These are phyloP conservation scores for Endotrypanum monterogeii DNA, from an alignment of 208 protist genomes.

Conservation along the genomic window DNA sequence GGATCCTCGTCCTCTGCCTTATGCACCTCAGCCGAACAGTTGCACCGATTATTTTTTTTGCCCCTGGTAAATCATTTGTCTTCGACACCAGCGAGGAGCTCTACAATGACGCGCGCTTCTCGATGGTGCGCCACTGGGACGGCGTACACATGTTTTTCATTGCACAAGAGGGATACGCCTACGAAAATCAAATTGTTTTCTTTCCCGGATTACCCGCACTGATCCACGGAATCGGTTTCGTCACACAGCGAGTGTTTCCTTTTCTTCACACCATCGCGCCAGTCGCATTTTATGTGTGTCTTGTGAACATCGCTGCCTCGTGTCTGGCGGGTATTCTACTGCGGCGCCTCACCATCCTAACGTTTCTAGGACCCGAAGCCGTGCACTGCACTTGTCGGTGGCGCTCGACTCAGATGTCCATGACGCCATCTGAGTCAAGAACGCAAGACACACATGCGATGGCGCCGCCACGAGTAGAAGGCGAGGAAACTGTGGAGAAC, in stretches of 20 bases:
- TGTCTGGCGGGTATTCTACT: slow-evolving; percentile 50
- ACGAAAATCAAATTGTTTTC: slow-evolving; percentile 72
- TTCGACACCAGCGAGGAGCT: slow-evolving; percentile 62
- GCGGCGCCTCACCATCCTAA: slow-evolving; percentile 56
- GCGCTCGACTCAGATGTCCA: neutral
- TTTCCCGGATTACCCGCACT: slow-evolving; percentile 69
- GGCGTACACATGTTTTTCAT: slow-evolving; percentile 80
- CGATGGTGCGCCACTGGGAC: slow-evolving; percentile 72
- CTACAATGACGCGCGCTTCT: slow-evolving; percentile 50
- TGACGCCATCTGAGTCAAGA: neutral
- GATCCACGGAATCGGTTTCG: slow-evolving; percentile 43
- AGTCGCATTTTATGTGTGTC: slow-evolving; percentile 48
- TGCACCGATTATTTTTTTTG: slow-evolving; percentile 41
- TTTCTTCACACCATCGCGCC: slow-evolving; percentile 39
- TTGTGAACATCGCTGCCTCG: slow-evolving; percentile 46
- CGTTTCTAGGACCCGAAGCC: slow-evolving; percentile 43
- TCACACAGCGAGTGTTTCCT: slow-evolving; percentile 29
- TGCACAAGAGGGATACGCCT: slow-evolving; percentile 69
- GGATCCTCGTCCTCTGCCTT: slow-evolving; percentile 40
- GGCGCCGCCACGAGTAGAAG: neutral
- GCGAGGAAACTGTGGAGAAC: neutral
- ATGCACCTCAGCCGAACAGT: slow-evolving; percentile 49
- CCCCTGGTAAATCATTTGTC: slow-evolving; percentile 32
- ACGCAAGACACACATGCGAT: neutral
- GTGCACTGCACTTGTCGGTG: slow-evolving; percentile 14